Evolutionary conservation across 139 green algal genomes (phyloP), one percentile per base, ranked within the genome.

Genomic region (Tetratostichococcus sp.): DNA sequence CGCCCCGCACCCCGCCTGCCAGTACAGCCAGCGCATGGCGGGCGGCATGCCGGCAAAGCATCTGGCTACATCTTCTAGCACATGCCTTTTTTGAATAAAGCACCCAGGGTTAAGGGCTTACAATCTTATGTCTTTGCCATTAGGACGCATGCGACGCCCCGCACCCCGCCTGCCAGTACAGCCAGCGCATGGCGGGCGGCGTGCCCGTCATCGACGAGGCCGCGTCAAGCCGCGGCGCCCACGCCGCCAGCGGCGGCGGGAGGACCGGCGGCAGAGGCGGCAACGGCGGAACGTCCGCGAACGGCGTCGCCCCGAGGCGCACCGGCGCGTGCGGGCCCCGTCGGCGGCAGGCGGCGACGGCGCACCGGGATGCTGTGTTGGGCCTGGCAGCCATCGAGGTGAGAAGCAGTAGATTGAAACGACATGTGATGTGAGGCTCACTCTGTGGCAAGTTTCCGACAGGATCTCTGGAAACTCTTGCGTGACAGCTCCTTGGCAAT

Each of bases 191-290:
- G 32, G 34, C 87, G 23, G 57, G 65, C n/a, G 84, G 80, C 28
- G 86, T 92, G 72, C 79, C 78, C 0, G 82, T 91, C 30, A 43
- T 92, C 1, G 90, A 94, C 72, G 88, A 94, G 84, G 58, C 77
- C 30, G 84, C 79, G 33, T 39, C 71, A n/a, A n/a, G n/a, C n/a
- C n/a, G n/a, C n/a, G n/a, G n/a, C n/a, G n/a, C n/a, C n/a, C n/a
- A n/a, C n/a, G n/a, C n/a, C 19, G 31, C 65, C 16, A 32, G 30
- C 65, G 58, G 25, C 65, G 35, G 4, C 28, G 65, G 65, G 16
- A n/a, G 65, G 78, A 72, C 70, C 82, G 62, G 62, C 30, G 75
- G 43, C 70, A 43, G 25, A 59, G 19, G 17, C 25, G 43, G 26
- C 35, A 2, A 39, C 25, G 35, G 23, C 35, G 14, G n/a, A n/a